These are phyloP conservation scores for Scutellaria minor DNA, from an alignment of 257 asterid genomes.

Conservation along the genomic window DNA sequence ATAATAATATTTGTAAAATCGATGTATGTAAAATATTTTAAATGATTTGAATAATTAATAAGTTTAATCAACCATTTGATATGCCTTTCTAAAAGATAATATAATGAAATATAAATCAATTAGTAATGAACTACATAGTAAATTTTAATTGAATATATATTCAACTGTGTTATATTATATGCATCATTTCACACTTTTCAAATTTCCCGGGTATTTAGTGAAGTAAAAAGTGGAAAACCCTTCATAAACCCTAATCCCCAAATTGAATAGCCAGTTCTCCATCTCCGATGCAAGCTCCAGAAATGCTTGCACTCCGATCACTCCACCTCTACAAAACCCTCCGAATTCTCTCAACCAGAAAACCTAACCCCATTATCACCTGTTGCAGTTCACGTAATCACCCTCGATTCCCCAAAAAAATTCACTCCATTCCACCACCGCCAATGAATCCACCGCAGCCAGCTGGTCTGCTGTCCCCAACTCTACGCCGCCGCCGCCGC, in stretches of 20 bases:
- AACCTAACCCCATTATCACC: conserved; percentile 34
- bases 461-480: conserved; percentile 45
- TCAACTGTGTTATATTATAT: no score
- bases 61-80: no score
- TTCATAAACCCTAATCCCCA: conserved; percentile 37
- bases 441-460: conserved; percentile 43
- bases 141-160: no score
- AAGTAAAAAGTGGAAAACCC: conserved; percentile 20
- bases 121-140: no score
- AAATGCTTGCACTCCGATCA: conserved; percentile 61
- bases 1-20: no score
- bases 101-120: no score
- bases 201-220: conserved; percentile 40
- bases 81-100: no score
- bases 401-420: conserved; percentile 43
- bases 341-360: conserved; percentile 34
- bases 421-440: conserved; percentile 32
- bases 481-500: conserved; percentile 32
- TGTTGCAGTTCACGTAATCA: conserved; percentile 39
- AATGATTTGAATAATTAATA: no score
- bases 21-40: no score
- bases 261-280: conserved; percentile 21
- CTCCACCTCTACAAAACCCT: conserved; percentile 51
- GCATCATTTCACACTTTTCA: conserved; percentile 3
- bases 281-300: conserved; percentile 44